A percentile compares a stretch with the other conserved stretches of the same genome.
Evolutionary conservation across 176 grass and related monocot genomes (phyloP).

Genomic region (Cenchrus purpureus): DNA sequence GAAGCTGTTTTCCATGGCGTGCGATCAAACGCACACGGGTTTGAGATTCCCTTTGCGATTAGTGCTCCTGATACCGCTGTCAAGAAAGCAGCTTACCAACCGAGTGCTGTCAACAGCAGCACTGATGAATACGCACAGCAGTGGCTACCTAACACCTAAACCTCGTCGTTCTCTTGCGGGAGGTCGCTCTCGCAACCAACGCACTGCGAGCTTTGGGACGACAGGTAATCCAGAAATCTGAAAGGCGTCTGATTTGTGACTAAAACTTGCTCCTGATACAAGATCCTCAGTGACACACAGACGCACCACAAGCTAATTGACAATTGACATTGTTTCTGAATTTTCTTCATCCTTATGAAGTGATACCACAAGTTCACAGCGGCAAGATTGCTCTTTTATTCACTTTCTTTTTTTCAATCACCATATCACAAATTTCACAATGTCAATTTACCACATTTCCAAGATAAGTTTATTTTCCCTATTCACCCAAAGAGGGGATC

Average conservation of each 20-base stretch:
- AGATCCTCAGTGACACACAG: background rate
- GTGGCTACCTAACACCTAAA: conserved; percentile 26
- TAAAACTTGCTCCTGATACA: background rate
- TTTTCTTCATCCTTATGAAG: background rate
- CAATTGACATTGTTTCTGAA: background rate
- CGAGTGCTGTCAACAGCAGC: background rate
- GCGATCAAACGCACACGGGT: conserved; percentile 16
- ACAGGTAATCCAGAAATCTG: background rate
- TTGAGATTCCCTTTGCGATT: background rate
- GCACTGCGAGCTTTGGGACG: background rate
- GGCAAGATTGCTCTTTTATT: conserved; percentile 5
- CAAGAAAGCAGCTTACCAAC: conserved; percentile 47
- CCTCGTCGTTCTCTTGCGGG: conserved; percentile 30
- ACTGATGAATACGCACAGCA: background rate
- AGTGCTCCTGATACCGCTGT: conserved; percentile 12
- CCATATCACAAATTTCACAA: conserved; percentile 20
- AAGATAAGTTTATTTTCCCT: background rate
- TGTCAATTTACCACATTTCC: background rate
- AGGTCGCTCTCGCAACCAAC: conserved; percentile 44
- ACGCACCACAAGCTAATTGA: background rate
- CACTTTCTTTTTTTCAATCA: background rate
- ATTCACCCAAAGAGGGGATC: background rate
- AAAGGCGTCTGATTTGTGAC: conserved; percentile 14
- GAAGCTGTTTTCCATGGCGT: conserved; percentile 19
- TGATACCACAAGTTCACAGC: background rate